Evolutionary conservation across 2,329 filamentous ascomycete species (phyloP), one percentile per base, ranked within the genome.

Genomic region (Didymella arachidicola): DNA sequence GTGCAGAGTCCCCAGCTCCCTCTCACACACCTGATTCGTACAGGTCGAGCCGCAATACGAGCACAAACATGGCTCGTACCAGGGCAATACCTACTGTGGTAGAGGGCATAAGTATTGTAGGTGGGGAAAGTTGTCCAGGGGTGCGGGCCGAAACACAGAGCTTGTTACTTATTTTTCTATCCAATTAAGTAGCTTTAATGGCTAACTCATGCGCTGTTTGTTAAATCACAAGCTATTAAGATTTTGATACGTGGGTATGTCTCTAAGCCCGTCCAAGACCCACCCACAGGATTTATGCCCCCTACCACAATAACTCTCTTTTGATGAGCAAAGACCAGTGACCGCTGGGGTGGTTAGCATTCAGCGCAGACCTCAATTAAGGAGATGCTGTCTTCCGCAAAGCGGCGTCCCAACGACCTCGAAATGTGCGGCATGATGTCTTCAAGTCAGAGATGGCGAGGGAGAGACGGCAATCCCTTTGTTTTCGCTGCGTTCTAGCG

Each of bases 391-490:
- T 39, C 36, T 19, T 19, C 36, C 7, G 3, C 16, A 39, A 7
- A 32, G 19, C 19, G n/a, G 18, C 26, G 7, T 19, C 14, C 39
- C 11, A 14, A 19, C n/a, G 22, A n/a, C 6, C 19, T 26, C 29
- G 44, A 29, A 14, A 8, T 25, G 44, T 10, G 11, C 18, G 14
- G 18, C 19, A 19, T 34, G 19, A 27, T n/a, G 2, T n/a, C 22
- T 26, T 25, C 19, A 36, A 16, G 16, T 32, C 26, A 42, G 27
- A 12, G 22, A 32, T 12, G 22, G 5, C 16, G 14, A 39, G 29
- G 27, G 44, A 44, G 8, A 36, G 30, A 45, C 12, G 25, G 53
- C 25, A 49, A 50, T 57, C 46, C 38, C 39, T 30, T 44, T 32
- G 53, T 30, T n/a, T 41, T 42, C 25, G 43, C 44, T 43, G 11